phyloP scores from a whole-genome alignment of 176 grass and related monocot genomes.

The Cenchrus americanus region DNA sequence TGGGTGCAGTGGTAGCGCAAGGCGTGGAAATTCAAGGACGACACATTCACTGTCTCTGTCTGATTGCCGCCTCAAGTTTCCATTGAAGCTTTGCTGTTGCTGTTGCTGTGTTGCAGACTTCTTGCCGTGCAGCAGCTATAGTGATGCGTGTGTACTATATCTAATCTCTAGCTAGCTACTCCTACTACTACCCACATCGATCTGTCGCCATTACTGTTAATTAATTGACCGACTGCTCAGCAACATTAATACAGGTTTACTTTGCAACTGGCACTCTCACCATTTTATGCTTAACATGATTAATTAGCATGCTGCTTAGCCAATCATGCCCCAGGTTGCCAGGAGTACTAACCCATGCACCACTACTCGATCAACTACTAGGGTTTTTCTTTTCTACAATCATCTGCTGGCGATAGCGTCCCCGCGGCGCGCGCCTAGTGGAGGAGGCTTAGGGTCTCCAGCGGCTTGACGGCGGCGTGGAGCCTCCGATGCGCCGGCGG shows the following conservation, averaged over 20 bases:
- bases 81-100: slow-evolving; percentile 44
- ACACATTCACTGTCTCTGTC: slow-evolving; percentile 38
- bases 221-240: slow-evolving; percentile 25
- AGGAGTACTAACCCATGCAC: slow-evolving; percentile 23
- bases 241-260: slow-evolving; percentile 45
- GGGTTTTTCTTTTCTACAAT: slow-evolving; percentile 51
- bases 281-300: slow-evolving; percentile 33
- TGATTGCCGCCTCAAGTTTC: slow-evolving; percentile 56
- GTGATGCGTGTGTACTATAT: slow-evolving; percentile 1
- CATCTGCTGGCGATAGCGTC: slow-evolving; percentile 18
- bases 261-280: not conserved
- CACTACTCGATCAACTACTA: not conserved
- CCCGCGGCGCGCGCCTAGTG: slow-evolving; percentile 45
- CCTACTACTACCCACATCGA: not conserved
- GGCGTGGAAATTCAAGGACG: slow-evolving; percentile 26
- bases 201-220: slow-evolving; percentile 37
- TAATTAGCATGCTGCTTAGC: slow-evolving; percentile 34
- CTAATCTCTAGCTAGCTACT: slow-evolving; percentile 27
- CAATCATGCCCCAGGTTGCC: not conserved
- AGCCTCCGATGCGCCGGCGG: slow-evolving; percentile 36
- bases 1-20: not conserved
- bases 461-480: slow-evolving; percentile 46
- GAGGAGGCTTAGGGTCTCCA: slow-evolving; percentile 90
- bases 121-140: slow-evolving; percentile 20
- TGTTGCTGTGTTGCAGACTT: not conserved